Base-by-base conservation (phyloP, 2,329 filamentous ascomycete species). In the Whalleya microplaca region DNA sequence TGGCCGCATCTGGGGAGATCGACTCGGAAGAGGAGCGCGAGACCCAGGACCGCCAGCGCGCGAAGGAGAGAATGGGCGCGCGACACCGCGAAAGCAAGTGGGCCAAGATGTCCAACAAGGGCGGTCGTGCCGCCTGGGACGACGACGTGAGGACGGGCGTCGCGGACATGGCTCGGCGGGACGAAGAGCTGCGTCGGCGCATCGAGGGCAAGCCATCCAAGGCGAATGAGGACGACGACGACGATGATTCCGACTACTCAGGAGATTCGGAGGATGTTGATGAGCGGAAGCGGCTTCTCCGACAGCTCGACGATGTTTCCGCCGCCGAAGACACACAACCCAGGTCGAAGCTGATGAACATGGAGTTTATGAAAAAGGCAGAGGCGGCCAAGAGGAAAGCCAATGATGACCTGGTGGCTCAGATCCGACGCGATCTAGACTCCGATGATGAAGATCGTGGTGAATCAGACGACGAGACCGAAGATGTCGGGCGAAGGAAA, bases 301-400 rank as follows among this genome's bases (percentile, higher is more conserved):
- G 75, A 41, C 71, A 82, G 60, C 75, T 81, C 47, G 78, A 76
- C 58, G 76, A 76, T 16, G 73, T 76, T 18, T 74, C 78, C 9
- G 76, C 78, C 32, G 69, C 76, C 8, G 75, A 80, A 14, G 81
- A 83, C 20, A 76, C 76, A n/a, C 78, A 71, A 18, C 83, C 84
- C 0, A 80, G 83, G 64, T 87, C 88, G 14, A 88, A 85, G 65
- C 77, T 99, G 6, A 86, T 91, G 73, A 83, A 84, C 49, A 92
- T 99, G 88, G 91, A 91, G 59, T 99, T 99, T 72, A 98, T 99
- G 95, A 86, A 89, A 67, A 92, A 89, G 64, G 91, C 92, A 1
- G 93, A 97, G 68, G 89, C 88, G 23, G 81, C 86, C 40, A 86
- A 86, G 67, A 92, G 88, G 72, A 85, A 88, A 61, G 84, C 86